These are phyloP conservation scores for Pseudogymnoascus sp. DNA, from an alignment of 2,329 filamentous ascomycete genomes.

Conservation along the genomic window DNA sequence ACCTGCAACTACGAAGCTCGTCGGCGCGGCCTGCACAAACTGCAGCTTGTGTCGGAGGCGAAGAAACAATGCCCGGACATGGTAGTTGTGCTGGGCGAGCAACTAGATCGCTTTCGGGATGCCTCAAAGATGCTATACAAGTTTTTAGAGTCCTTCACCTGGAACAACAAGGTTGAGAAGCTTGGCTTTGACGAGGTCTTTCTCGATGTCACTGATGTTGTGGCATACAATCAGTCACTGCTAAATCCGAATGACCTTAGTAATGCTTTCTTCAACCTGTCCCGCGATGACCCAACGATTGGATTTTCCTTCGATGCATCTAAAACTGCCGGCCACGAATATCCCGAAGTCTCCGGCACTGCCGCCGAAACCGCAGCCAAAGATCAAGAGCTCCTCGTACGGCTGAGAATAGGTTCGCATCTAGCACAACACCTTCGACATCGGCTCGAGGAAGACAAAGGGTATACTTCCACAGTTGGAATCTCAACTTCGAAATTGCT, in stretches of 20 bases:
- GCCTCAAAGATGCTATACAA: conserved; percentile 73
- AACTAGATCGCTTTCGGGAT: conserved; percentile 76
- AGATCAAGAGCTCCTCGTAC: conserved; percentile 27
- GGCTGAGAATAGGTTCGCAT: conserved; percentile 72
- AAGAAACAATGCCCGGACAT: conserved; percentile 73
- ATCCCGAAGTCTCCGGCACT: conserved; percentile 8
- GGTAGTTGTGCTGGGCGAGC: conserved; percentile 79
- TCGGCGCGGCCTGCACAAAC: conserved; percentile 63
- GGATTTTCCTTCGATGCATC: conserved; percentile 76
- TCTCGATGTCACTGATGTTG: conserved; percentile 68
- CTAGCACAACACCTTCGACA: conserved; percentile 66
- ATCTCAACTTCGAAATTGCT: conserved; percentile 82
- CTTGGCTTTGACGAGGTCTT: conserved; percentile 85
- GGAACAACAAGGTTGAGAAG: conserved; percentile 70
- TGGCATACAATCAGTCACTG: conserved; percentile 70
- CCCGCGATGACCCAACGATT: conserved; percentile 62
- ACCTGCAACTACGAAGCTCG: conserved; percentile 94
- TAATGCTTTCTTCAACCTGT: conserved; percentile 73
- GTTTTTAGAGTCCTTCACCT: conserved; percentile 65
- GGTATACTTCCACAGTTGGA: conserved; percentile 82
- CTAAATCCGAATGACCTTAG: conserved; percentile 58
- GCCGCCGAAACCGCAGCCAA: neutral
- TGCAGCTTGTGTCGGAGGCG: conserved; percentile 79
- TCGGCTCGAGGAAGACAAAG: conserved; percentile 65
- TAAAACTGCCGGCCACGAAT: conserved; percentile 50